Base-by-base conservation (phyloP, 331 rosid genomes). In the Acacia pycnantha region DNA sequence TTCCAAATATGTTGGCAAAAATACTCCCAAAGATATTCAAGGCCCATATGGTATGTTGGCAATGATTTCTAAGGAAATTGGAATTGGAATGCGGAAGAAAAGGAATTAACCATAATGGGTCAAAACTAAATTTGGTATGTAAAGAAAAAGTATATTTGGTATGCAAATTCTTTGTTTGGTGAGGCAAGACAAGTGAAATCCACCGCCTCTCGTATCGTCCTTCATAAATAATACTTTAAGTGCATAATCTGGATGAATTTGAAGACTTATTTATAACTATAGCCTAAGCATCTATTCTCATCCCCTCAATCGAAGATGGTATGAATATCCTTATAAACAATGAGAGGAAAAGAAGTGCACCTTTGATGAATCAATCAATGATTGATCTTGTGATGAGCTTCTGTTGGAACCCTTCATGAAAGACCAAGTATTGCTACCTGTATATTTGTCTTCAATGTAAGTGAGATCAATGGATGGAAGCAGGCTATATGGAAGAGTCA, bases 211-310 rank as follows among this genome's bases (percentile, higher is more conserved):
- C 8, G 31, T 47, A 65, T 48, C 48, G 12, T 31, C 35, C 35
- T 27, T 31, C 29, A n/a, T n/a, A n/a, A n/a, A n/a, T n/a, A n/a
- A 4, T 22, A 33, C n/a, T 35, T 16, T 22, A 65, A 13, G 44
- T 61, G 76, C 71, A 29, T 74, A 83, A 73, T 51, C 76, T 11
- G 46, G 9, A 66, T 56, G 58, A 37, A 14, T 22, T 11, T 66
- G 40, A 15, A 13, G n/a, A n/a, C n/a, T n/a, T n/a, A n/a, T n/a
- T n/a, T n/a, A n/a, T n/a, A n/a, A n/a, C n/a, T n/a, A n/a, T n/a
- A n/a, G n/a, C n/a, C n/a, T n/a, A n/a, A n/a, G n/a, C n/a, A n/a
- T n/a, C n/a, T n/a, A n/a, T n/a, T n/a, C n/a, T n/a, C n/a, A n/a
- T n/a, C n/a, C n/a, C n/a, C n/a, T n/a, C n/a, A n/a, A n/a, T n/a